phyloP scores from a whole-genome alignment of 257 asterid species.

The Sherardia arvensis region DNA sequence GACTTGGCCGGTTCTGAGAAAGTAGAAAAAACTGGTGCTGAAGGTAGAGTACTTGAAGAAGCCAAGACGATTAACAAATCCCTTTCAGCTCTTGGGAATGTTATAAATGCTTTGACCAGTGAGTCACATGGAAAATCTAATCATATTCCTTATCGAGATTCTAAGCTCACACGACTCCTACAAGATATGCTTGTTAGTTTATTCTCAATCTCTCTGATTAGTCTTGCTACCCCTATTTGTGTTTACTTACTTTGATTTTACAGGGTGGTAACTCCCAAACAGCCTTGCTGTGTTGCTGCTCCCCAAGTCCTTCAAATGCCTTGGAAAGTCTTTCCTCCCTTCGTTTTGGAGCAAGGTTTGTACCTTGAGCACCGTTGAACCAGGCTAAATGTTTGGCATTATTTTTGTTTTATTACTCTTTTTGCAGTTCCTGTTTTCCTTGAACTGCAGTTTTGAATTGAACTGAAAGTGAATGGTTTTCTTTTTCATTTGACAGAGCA shows the following conservation, averaged over 20 bases:
- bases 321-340: conserved; percentile 78
- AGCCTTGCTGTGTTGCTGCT: conserved; percentile 83
- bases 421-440: background rate
- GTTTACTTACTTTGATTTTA: conserved; percentile 20
- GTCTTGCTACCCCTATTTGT: conserved; percentile 6
- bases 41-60: conserved; percentile 83
- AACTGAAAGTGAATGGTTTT: conserved; percentile 10
- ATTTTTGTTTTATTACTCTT: background rate
- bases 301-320: conserved; percentile 75
- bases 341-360: conserved; percentile 90
- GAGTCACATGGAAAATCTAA: conserved; percentile 39
- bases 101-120: conserved; percentile 67
- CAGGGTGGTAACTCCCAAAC: conserved; percentile 81
- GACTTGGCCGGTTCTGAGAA: conserved; percentile 95
- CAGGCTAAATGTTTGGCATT: background rate
- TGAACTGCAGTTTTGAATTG: background rate
- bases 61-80: conserved; percentile 87
- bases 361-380: too few relatives aligned
- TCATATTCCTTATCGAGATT: conserved; percentile 81
- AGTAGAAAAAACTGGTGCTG: conserved; percentile 87
- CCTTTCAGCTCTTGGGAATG: conserved; percentile 80
- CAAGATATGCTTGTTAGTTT: conserved; percentile 70
- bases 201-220: conserved; percentile 10
- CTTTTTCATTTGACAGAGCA: conserved; percentile 43
- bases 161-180: conserved; percentile 78